Evolutionary conservation across 1,284 basidiomycete species (phyloP).

Genomic region (Schizopora paradoxa): DNA sequence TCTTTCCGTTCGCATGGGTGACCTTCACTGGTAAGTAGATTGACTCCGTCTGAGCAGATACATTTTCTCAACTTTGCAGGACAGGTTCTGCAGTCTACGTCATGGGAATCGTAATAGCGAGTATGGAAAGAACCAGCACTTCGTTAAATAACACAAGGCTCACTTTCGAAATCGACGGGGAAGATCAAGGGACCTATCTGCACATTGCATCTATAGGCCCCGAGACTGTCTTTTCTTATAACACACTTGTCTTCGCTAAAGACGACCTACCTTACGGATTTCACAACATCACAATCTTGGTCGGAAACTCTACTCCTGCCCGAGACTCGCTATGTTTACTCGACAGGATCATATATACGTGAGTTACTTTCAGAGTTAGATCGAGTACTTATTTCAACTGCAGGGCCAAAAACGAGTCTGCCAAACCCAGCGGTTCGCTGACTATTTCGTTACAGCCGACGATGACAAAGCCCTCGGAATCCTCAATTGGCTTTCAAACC

Average conservation of each 20-base stretch:
- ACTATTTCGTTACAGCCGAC: too few relatives aligned
- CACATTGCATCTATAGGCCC: not conserved
- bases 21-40: constrained; percentile 2
- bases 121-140: not conserved
- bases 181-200: not conserved
- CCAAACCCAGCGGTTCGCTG: too few relatives aligned
- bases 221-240: constrained; percentile 2
- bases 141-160: constrained; percentile 4
- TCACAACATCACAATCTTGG: constrained; percentile 5
- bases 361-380: not conserved
- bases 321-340: constrained; percentile 7
- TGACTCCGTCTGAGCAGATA: too few relatives aligned
- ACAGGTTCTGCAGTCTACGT: constrained; percentile 4
- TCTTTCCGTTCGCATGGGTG: not conserved
- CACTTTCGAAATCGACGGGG: constrained; percentile 4
- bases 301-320: not conserved
- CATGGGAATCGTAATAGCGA: constrained; percentile 5
- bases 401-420: too few relatives aligned
- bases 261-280: not conserved
- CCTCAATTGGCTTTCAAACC: too few relatives aligned
- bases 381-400: too few relatives aligned
- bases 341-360: constrained; percentile 16
- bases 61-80: not conserved
- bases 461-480: too few relatives aligned
- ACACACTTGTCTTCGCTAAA: constrained; percentile 1